Percentiles rank a stretch among this genome's conserved stretches.
Evolutionary conservation across 306 rosid genomes (phyloP).

Genomic region (Vigna unguiculata): DNA sequence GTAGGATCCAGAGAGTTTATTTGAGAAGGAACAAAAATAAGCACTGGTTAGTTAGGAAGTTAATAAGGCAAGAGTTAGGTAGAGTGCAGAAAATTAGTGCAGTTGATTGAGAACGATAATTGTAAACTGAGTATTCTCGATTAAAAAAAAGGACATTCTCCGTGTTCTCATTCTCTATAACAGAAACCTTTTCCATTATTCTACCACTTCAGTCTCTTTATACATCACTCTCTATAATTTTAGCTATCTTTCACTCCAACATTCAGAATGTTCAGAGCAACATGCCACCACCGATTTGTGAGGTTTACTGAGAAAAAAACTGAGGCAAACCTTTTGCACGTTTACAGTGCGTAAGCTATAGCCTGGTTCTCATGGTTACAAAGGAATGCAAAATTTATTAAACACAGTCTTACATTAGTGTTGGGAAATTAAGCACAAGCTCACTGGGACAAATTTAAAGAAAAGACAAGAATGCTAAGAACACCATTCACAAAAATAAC

Average conservation of each 20-base stretch:
- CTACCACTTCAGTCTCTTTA: background rate
- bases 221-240: too few relatives aligned
- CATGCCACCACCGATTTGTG: background rate
- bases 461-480: too few relatives aligned
- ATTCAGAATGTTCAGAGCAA: background rate
- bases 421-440: too few relatives aligned
- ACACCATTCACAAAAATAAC: too few relatives aligned
- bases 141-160: background rate
- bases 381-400: background rate
- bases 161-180: background rate
- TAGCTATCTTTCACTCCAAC: background rate
- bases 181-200: background rate
- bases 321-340: background rate
- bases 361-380: background rate
- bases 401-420: too few relatives aligned
- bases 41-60: background rate
- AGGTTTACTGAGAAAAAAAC: background rate
- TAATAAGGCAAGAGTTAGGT: background rate
- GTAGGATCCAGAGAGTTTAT: background rate
- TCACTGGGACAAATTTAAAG: too few relatives aligned
- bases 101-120: too few relatives aligned
- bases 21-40: background rate
- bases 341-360: background rate
- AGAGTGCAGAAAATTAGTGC: too few relatives aligned
- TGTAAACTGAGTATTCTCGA: background rate